Evolutionary conservation across 2,329 filamentous ascomycete genomes (phyloP).

Genomic region (Ophiosphaerella korrae): DNA sequence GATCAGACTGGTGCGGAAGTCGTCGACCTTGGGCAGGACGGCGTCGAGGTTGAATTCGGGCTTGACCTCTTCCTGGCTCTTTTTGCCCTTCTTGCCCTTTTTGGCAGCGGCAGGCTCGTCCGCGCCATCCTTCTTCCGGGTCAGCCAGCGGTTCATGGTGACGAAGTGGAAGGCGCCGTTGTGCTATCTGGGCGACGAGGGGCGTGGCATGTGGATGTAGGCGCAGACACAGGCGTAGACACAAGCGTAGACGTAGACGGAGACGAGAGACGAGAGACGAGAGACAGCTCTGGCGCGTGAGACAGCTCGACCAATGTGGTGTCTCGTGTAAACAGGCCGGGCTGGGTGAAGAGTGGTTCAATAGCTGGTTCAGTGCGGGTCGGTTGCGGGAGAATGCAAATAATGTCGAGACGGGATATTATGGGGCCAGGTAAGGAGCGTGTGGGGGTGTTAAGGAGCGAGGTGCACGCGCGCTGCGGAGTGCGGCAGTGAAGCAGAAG

Average conservation of each 20-base stretch:
- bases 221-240: too few relatives aligned
- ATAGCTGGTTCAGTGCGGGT: conserved; percentile 5
- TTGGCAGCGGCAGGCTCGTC: conserved; percentile 35
- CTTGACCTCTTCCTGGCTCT: conserved; percentile 60
- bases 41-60: conserved; percentile 72
- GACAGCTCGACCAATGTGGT: too few relatives aligned
- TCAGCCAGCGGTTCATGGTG: conserved; percentile 78
- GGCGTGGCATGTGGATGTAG: not conserved
- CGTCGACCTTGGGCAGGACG: conserved; percentile 79
- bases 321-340: conserved; percentile 3
- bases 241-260: too few relatives aligned
- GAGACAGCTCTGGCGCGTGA: too few relatives aligned
- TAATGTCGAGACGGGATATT: conserved; percentile 22
- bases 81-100: conserved; percentile 56
- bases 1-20: conserved; percentile 92
- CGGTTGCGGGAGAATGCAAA: conserved; percentile 22
- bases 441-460: conserved; percentile 24
- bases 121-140: conserved; percentile 66
- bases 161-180: conserved; percentile 19
- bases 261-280: too few relatives aligned
- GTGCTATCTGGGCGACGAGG: conserved; percentile 4
- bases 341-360: conserved; percentile 1
- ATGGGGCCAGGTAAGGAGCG: conserved; percentile 27
- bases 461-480: conserved; percentile 31
- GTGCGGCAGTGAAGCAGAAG: conserved; percentile 16